Base-by-base conservation (phyloP, 1,284 basidiomycete species). In the Sanghuangporus sanghuang region DNA sequence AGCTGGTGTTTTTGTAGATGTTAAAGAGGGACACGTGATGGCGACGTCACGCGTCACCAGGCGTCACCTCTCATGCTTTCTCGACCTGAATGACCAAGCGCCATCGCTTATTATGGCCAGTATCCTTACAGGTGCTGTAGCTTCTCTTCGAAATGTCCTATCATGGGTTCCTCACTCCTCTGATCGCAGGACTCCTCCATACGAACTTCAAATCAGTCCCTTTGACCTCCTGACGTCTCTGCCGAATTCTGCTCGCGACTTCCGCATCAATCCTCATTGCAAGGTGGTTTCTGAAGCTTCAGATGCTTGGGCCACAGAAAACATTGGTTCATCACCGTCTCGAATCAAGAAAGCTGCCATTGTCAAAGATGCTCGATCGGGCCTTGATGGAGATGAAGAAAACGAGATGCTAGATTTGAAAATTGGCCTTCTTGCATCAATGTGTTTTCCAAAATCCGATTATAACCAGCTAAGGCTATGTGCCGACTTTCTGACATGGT, bases 401-500 rank as follows among this genome's bases (percentile, higher is more conserved):
- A 23, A 35, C 35, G 21, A 36, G 16, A 56, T 3, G 23, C 1
- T 56, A 2, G 57, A 59, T 36, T 12, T 64, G 38, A 64, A 59
- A 32, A 44, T 50, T 16, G 62, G 57, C 2, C 36, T 62, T 23
- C 50, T 55, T 23, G 60, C 63, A 32, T 59, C 63, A 7, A 61
- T 64, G 32, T 61, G 58, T 38, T 61, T 64, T 23, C 59, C 63
- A 32, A 36, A 23, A 2, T 59, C 48, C 16, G 53, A 55, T 32
- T 36, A 18, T 32, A 50, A 32, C 21, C 63, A 64, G 44, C 42
- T 64, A 8, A 61, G 59, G 39, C 32, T 64, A 9, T 60, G 63
- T 40, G 35, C 59, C 16, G 54, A 61, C 32, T 61, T 64, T 16
- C 44, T 57, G 44, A 49, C 50, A 11, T 64, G 58, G 59, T 50